Conservation (phyloP, 441 rosid genomes). For the Adansonia gregorii region DNA sequence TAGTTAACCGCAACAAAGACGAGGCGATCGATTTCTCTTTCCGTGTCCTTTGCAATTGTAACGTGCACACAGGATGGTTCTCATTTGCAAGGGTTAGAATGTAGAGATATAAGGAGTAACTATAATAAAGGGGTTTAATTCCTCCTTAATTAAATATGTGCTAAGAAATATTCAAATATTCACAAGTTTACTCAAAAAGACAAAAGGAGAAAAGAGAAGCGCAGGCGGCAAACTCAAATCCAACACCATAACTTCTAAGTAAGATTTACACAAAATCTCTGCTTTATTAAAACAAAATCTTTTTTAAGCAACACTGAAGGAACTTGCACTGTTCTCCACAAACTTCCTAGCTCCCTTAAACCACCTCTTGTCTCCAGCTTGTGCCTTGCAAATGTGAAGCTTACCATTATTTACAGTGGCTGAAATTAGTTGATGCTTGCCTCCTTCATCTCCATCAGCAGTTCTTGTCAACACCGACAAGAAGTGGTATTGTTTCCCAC, state of each 20-base stretch:
- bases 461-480: slow-evolving; percentile 85
- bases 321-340: slow-evolving; percentile 71
- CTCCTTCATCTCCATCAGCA: slow-evolving; percentile 97
- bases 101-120: background rate
- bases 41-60: too few species aligned
- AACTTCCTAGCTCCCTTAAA: slow-evolving; percentile 91
- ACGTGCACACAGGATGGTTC: too few species aligned
- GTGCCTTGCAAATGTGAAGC: slow-evolving; percentile 96
- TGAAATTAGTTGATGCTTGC: slow-evolving; percentile 81
- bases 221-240: slow-evolving; percentile 8
- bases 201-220: background rate
- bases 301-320: slow-evolving; percentile 84
- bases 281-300: background rate
- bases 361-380: slow-evolving; percentile 99
- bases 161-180: slow-evolving; percentile 18
- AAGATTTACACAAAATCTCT: slow-evolving; percentile 39
- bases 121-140: background rate
- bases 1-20: too few species aligned
- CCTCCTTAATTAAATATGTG: background rate
- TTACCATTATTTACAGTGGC: slow-evolving; percentile 83
- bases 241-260: slow-evolving; percentile 26
- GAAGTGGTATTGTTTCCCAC: slow-evolving; percentile 67
- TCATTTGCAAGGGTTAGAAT: too few species aligned
- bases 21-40: too few species aligned
- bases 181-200: slow-evolving; percentile 24